These are phyloP conservation scores for Globisporangium radiosum DNA, from an alignment of 352 stramenopile genomes.

Conservation along the genomic window DNA sequence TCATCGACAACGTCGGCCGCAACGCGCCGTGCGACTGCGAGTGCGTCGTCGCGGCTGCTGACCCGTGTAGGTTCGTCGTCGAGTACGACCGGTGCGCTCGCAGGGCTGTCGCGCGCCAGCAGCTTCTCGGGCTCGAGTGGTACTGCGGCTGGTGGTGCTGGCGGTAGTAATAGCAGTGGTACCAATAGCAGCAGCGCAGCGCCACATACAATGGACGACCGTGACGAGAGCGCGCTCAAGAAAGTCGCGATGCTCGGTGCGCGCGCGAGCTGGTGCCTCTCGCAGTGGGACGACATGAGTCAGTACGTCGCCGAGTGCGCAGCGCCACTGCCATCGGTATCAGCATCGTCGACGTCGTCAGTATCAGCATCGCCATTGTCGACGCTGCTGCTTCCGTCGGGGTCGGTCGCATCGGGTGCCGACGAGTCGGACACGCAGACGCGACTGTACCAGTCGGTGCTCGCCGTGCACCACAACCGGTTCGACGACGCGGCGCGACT, in stretches of 20 bases:
- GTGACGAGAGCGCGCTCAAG: constrained; percentile 40
- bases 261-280: constrained; percentile 80
- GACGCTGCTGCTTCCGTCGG: neutral
- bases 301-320: constrained; percentile 60
- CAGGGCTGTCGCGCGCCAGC: constrained; percentile 18
- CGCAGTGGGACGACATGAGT: constrained; percentile 80
- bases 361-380: neutral
- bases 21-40: constrained; percentile 5
- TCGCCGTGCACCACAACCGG: constrained; percentile 92
- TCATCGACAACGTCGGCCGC: neutral
- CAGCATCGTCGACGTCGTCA: neutral
- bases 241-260: constrained; percentile 76
- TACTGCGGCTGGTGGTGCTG: neutral
- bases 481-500: constrained; percentile 88
- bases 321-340: neutral
- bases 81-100: constrained; percentile 6
- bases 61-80: constrained; percentile 8
- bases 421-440: constrained; percentile 29
- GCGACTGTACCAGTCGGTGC: constrained; percentile 81
- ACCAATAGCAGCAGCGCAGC: neutral
- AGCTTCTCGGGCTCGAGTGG: constrained; percentile 24
- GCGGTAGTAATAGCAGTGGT: neutral
- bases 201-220: constrained; percentile 24
- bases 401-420: constrained; percentile 8
- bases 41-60: constrained; percentile 3